Base-by-base conservation (phyloP, 2,329 filamentous ascomycete species). In the Phialocephala sp. region DNA sequence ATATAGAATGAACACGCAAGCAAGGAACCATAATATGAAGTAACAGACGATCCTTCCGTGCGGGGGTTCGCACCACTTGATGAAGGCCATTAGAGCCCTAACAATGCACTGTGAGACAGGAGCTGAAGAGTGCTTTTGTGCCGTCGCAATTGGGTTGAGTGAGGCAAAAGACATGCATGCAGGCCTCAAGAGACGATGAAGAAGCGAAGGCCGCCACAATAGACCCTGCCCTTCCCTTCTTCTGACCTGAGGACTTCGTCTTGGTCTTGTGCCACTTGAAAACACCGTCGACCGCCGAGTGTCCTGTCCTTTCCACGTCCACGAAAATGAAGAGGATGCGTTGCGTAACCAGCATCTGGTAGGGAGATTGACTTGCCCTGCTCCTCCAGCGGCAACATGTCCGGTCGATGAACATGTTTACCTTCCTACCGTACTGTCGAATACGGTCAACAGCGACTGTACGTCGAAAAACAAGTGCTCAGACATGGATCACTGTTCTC, bases 101-200 rank as follows among this genome's bases (percentile, higher is more conserved):
- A 32, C 24, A 54, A 54, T 54, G 24, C 24, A 27, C 22, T 32
- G 27, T 54, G 24, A 54, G 22, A 54, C 50, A 35, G 50, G 24
- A 54, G 50, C 27, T 54, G 50, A 54, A 54, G 14, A 54, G 27
- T 54, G 18, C 50, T 32, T 54, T 27, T 54, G 14, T 15, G 22
- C 45, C n/a, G 27, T 54, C 14, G 50, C n/a, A n/a, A 8, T 41
- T 18, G 3, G 37, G 12, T 12, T 32, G 12, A 22, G 12, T 11
- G 45, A 50, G 45, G 45, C n/a, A 50, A 50, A 50, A 43, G n/a
- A 43, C n/a, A 50, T 50, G 45, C 45, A 24, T 50, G 45, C 45
- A 50, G n/a, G n/a, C 45, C n/a, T 50, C 45, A 50, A n/a, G 45
- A 50, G 45, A 50, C 3, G 45, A 50, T 8, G 22, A 32, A 32